phyloP scores from a whole-genome alignment of 2,329 filamentous ascomycete species.

The Diplodia corticola region DNA sequence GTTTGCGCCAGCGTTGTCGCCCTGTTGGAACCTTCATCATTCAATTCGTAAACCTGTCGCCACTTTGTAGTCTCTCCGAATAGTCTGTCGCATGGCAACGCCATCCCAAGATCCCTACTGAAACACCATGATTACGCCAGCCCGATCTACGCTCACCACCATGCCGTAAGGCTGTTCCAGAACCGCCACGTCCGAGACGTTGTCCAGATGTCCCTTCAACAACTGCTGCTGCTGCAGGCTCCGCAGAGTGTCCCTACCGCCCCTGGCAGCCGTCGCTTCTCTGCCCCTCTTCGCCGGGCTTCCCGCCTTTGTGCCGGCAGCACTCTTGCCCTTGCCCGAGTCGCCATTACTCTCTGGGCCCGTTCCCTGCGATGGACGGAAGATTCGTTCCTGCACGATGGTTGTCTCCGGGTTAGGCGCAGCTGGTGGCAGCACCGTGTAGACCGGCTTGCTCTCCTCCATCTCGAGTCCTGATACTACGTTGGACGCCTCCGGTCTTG shows the following conservation, averaged over 20 bases:
- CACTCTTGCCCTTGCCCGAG: not conserved
- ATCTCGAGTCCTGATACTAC: conserved; percentile 74
- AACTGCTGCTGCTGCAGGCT: conserved; percentile 78
- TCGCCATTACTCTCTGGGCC: not conserved
- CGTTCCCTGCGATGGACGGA: conserved; percentile 4
- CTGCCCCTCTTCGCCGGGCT: conserved; percentile 2
- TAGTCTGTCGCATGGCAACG: not conserved
- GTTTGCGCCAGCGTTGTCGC: too few relatives aligned
- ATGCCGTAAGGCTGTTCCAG: conserved; percentile 89
- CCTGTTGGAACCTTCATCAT: not conserved
- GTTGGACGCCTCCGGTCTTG: conserved; percentile 72
- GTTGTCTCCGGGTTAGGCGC: conserved; percentile 22
- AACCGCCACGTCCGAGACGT: conserved; percentile 82
- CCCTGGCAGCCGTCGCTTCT: not conserved
- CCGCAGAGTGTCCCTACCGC: conserved; percentile 44
- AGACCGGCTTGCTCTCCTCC: conserved; percentile 26
- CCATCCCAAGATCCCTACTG: conserved; percentile 43
- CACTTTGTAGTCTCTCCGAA: not conserved
- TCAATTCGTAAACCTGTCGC: not conserved
- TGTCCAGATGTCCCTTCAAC: conserved; percentile 82
- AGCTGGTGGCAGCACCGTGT: conserved; percentile 11
- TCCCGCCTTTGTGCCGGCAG: not conserved
- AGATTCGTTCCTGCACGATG: conserved; percentile 15
- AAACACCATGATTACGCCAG: conserved; percentile 85
- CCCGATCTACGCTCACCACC: conserved; percentile 86